Conservation (phyloP, 2,329 filamentous ascomycete species). For the Calonectria henricotiae region DNA sequence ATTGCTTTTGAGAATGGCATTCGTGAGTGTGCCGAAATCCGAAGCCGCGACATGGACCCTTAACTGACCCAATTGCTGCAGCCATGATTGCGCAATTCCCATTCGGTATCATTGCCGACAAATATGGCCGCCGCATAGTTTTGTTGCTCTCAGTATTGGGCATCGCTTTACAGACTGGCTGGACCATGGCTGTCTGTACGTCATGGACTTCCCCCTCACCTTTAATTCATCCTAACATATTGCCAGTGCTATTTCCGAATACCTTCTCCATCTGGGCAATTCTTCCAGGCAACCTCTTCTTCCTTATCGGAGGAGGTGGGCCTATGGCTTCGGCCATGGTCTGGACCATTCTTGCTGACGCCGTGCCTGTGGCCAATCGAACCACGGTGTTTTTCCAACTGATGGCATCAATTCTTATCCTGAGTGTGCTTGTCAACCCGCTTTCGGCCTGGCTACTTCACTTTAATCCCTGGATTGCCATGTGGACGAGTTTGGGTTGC, state of each 20-base stretch:
- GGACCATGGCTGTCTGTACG: conserved; percentile 57
- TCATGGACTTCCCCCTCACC: background rate
- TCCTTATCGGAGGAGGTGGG: conserved; percentile 62
- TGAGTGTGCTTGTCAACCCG: conserved; percentile 61
- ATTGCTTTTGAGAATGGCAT: conserved; percentile 65
- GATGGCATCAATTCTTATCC: conserved; percentile 57
- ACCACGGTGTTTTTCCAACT: conserved; percentile 63
- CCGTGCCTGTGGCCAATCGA: conserved; percentile 58
- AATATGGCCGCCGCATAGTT: conserved; percentile 63
- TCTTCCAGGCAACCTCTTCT: conserved; percentile 56
- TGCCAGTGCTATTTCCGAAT: conserved; percentile 57
- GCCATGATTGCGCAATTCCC: conserved; percentile 64
- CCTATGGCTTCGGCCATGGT: conserved; percentile 62
- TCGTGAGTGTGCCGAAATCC: conserved; percentile 53
- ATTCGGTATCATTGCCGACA: conserved; percentile 65
- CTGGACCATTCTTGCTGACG: conserved; percentile 65
- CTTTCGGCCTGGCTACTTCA: conserved; percentile 61
- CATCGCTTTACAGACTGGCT: conserved; percentile 50
- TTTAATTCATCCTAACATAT: conserved; percentile 39
- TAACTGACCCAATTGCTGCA: conserved; percentile 34
- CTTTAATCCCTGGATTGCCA: conserved; percentile 60
- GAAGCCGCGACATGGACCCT: background rate
- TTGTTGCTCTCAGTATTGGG: conserved; percentile 59
- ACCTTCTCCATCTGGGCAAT: conserved; percentile 62
- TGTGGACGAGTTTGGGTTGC: conserved; percentile 57